Evolutionary conservation across 352 stramenopile genomes (phyloP).

Genomic region (Globisporangium radiosum): DNA sequence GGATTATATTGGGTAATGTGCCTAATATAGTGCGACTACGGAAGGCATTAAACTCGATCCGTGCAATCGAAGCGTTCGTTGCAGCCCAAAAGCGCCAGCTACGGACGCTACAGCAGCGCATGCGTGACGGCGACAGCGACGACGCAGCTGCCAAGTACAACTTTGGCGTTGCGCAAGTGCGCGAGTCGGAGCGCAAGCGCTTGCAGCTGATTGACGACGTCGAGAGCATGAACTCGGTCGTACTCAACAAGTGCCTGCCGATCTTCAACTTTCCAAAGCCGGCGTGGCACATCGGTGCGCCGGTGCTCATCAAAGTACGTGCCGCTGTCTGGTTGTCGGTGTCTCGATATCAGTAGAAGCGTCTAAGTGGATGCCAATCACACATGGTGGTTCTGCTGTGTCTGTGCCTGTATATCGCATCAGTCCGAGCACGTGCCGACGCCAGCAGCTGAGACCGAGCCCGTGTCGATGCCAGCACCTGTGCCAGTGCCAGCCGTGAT

Average conservation of each 20-base stretch:
- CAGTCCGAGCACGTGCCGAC: neutral
- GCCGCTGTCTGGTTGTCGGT: neutral
- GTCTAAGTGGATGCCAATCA: too few species aligned
- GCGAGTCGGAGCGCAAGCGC: slow-evolving; percentile 19
- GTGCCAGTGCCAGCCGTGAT: neutral
- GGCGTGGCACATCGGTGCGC: slow-evolving; percentile 24
- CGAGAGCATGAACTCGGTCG: slow-evolving; percentile 24
- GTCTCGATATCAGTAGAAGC: neutral
- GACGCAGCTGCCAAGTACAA: slow-evolving; percentile 10
- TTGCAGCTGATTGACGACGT: slow-evolving; percentile 17
- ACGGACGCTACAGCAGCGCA: slow-evolving; percentile 8
- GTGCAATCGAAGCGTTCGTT: slow-evolving; percentile 12
- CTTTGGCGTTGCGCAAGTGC: slow-evolving; percentile 23
- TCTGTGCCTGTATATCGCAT: neutral
- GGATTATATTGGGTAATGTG: neutral
- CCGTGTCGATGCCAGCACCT: neutral
- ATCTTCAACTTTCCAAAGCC: slow-evolving; percentile 36
- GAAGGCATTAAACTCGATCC: slow-evolving; percentile 11
- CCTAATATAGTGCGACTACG: slow-evolving; percentile 10
- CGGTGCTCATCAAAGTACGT: slow-evolving; percentile 28
- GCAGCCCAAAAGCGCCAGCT: slow-evolving; percentile 15
- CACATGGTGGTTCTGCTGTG: neutral
- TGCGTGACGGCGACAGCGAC: neutral
- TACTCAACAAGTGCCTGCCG: slow-evolving; percentile 19
- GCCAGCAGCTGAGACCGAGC: too few species aligned